A percentile compares a stretch with the other conserved stretches of the same genome.
Evolutionary conservation across 1,284 basidiomycete species (phyloP).

Genomic region (Athelia psychrophila): DNA sequence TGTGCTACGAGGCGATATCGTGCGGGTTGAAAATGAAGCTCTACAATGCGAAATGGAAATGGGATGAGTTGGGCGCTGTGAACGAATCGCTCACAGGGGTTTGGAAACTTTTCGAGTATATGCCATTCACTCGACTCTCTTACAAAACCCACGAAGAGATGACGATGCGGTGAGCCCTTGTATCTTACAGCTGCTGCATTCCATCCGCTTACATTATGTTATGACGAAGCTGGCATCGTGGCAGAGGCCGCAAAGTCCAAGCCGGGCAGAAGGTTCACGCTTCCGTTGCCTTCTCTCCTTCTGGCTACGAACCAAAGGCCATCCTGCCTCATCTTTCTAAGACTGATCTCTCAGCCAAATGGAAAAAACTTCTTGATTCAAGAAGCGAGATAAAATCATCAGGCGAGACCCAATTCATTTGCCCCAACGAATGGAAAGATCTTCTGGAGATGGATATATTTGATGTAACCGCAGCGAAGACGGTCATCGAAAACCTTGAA

Average conservation of each 20-base stretch:
- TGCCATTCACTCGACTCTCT: background rate
- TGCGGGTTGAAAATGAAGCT: conserved; percentile 2
- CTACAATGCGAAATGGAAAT: background rate
- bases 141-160: background rate
- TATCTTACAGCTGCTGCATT: background rate
- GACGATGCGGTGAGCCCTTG: background rate
- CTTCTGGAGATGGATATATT: background rate
- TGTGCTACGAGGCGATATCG: conserved; percentile 3
- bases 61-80: background rate
- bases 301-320: background rate
- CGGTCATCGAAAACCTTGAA: background rate
- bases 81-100: background rate
- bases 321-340: background rate
- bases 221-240: background rate
- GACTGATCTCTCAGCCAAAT: background rate
- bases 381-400: background rate
- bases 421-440: too few relatives aligned
- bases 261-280: conserved; percentile 4
- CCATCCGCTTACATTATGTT: background rate
- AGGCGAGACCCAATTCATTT: background rate
- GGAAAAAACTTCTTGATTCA: background rate
- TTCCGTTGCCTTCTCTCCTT: conserved; percentile 3
- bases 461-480: background rate
- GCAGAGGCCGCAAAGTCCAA: conserved; percentile 2
- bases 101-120: background rate